Evolutionary conservation across 345 rosid species (phyloP), one percentile per base, ranked within the genome.

Genomic region (Dipteronia sinensis): DNA sequence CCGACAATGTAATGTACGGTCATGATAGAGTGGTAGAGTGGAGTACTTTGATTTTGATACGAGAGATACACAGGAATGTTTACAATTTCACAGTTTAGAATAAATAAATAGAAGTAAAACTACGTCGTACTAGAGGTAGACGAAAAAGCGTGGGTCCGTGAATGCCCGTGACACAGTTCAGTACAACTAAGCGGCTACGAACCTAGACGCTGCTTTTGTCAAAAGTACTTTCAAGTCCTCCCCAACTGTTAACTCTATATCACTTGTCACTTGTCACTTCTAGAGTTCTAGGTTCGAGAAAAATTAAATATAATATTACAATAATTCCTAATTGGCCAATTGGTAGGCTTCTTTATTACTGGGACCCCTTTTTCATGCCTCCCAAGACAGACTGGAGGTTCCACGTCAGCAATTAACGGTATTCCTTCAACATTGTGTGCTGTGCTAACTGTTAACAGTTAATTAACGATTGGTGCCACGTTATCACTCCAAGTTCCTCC

Each of bases 121-220:
- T 31, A 25, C 44, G 66, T 67, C 87, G 85, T 77, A 80, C 81
- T 55, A 13, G 74, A 51, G 75, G 78, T 69, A 68, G 63, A 65
- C 65, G 64, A 65, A 23, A 6, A 59, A 4, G 65, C 66, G 63
- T 67, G 88, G 83, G 84, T n/a, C 82, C 77, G 82, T 67, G 82
- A 69, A 49, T 15, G 76, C 80, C 72, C 80, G 85, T 82, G 86
- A 80, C 77, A 61, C 79, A 59, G 49, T 29, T 20, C 56, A 78
- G 83, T 80, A 80, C 87, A 83, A 81, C 83, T 71, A 62, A 74
- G 87, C 77, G 66, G 63, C 78, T 74, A 12, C 84, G 81, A 83
- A 83, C 86, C 80, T 78, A 23, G 86, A 82, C 82, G 68, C 69
- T 38, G 47, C 5, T 74, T 56, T 66, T 55, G 15, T 27, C 13